Conservation (phyloP, 1,139 yeast species). For the Taiozyma sp. region DNA sequence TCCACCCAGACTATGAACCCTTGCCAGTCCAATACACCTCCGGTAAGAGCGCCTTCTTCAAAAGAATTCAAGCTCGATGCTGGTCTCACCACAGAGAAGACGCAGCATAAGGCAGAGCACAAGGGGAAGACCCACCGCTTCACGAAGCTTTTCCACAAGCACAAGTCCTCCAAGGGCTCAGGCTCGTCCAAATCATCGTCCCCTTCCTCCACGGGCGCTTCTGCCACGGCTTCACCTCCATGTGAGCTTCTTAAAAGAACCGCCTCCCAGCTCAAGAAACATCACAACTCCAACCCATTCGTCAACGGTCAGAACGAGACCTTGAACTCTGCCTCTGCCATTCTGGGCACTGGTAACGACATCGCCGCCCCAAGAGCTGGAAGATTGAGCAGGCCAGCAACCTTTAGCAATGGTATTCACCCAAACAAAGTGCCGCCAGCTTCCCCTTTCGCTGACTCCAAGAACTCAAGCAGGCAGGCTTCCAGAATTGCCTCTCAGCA, state of each 20-base stretch:
- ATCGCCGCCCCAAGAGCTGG: slow-evolving; percentile 22
- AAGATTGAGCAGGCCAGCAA: slow-evolving; percentile 11
- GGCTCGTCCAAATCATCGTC: not conserved
- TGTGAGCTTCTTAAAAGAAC: slow-evolving; percentile 1
- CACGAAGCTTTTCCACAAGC: not conserved
- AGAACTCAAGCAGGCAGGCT: slow-evolving; percentile 21
- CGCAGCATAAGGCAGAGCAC: not conserved
- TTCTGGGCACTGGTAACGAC: slow-evolving; percentile 22
- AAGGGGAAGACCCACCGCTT: not conserved
- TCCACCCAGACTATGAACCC: not conserved
- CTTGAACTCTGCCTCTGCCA: slow-evolving; percentile 9
- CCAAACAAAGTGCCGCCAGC: slow-evolving; percentile 22
- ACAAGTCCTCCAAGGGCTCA: not conserved
- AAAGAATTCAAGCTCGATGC: not conserved
- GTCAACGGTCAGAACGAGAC: not conserved
- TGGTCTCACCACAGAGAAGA: not conserved
- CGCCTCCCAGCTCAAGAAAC: not conserved
- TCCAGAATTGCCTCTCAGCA: slow-evolving; percentile 10
- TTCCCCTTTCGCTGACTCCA: slow-evolving; percentile 27
- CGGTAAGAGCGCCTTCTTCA: not conserved
- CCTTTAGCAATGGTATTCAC: slow-evolving; percentile 12
- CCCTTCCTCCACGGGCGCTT: not conserved
- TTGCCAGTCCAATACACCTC: not conserved
- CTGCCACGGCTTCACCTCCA: not conserved
- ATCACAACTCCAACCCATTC: slow-evolving; percentile 13